Conservation (phyloP, 225 moss, liverwort and hornwort species). For the Pseudoscleropodium purum region DNA sequence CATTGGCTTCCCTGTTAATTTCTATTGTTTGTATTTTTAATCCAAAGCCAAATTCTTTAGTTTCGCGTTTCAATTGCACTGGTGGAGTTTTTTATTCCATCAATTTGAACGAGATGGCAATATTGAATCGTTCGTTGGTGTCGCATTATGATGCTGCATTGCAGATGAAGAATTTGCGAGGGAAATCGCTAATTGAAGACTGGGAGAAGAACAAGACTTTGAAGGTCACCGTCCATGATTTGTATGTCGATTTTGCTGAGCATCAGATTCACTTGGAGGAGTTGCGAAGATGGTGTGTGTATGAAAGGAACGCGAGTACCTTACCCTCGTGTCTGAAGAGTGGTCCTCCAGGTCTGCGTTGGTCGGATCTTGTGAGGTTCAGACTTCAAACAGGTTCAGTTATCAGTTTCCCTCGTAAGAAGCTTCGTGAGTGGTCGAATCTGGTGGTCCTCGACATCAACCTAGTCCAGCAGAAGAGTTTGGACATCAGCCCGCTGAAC, state of each 20-base stretch:
- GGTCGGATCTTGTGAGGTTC: background rate
- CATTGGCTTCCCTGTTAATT: background rate
- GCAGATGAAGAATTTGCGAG: background rate
- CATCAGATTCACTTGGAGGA: background rate
- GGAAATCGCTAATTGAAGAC: background rate
- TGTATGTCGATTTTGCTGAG: slow-evolving; percentile 3
- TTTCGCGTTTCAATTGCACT: background rate
- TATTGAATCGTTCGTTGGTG: background rate
- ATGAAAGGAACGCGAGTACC: background rate
- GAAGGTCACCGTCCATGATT: background rate
- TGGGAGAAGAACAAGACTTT: background rate
- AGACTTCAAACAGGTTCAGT: background rate
- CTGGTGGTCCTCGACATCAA: background rate
- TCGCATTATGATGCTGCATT: background rate
- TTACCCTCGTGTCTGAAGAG: background rate
- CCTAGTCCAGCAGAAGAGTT: background rate
- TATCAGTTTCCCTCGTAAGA: background rate
- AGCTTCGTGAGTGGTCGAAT: background rate
- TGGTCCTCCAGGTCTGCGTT: background rate
- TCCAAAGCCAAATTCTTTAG: background rate
- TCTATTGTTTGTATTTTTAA: background rate
- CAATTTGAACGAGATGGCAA: background rate
- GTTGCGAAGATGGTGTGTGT: background rate
- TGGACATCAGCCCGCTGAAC: background rate
- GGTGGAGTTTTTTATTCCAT: background rate